Evolutionary conservation across 1,284 basidiomycete species (phyloP), one percentile per base, ranked within the genome.

Genomic region (Apiotrichum siamense): DNA sequence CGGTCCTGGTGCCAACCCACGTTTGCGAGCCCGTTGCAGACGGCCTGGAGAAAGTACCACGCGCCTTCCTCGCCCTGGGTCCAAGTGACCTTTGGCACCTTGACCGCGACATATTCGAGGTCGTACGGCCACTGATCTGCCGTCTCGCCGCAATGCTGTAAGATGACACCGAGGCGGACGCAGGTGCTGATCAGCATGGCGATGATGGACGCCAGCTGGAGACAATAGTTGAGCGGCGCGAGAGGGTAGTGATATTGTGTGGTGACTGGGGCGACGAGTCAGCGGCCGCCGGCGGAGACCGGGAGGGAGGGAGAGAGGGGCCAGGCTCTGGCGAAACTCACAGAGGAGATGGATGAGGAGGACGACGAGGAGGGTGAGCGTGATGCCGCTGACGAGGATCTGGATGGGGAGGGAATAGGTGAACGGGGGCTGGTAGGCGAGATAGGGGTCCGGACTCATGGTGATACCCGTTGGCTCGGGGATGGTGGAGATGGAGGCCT

Each of bases 241-340:
- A 98, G 84, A 0, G 91, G 90, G 79, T 88, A 90, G 74, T 98
- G 94, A 64, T 97, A 97, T 68, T 93, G 89, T 0, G 87, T 86
- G 18, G 96, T 97, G 75, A 98, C 70, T 71, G 55, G 26, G 20
- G 17, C 7, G 36, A 50, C 9, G 13, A 11, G 42, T 51, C n/a
- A 52, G 52, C 47, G 12, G n/a, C 25, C 15, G 21, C 39, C 7
- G 17, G 21, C 7, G 5, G 17, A 18, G 6, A 23, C 23, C 26
- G 9, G 20, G 6, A 7, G 17, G n/a, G 18, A 7, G 11, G 21
- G 3, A 18, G n/a, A n/a, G n/a, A n/a, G n/a, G n/a, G n/a, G n/a
- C n/a, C n/a, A n/a, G n/a, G n/a, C n/a, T n/a, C 29, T 31, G 29
- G 29, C 10, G 10, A 31, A 3, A 61, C 69, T 51, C 51, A 71